Base-by-base conservation (phyloP, 495 filamentous ascomycete species). In the Zalerion maritima region DNA sequence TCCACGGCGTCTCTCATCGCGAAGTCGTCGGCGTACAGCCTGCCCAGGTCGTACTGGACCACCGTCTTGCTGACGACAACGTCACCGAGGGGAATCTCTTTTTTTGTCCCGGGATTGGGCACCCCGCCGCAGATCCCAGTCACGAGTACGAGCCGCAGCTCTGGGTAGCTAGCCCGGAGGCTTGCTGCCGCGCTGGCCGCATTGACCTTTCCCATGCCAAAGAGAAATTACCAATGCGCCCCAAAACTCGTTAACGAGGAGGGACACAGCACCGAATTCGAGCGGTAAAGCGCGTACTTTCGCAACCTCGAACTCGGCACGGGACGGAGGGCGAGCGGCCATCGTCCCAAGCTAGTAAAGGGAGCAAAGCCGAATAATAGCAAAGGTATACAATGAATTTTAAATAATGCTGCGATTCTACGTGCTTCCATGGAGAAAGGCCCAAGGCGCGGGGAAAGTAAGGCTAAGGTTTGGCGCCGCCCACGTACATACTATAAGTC, bases 41-140 rank as follows among this genome's bases (percentile, higher is more conserved):
- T 35, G 12, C 57, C 57, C 34, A 54, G 48, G 27, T 56, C 50
- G 31, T 55, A 57, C 30, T 64, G 40, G n/a, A 61, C 35, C 4
- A 59, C 30, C 9, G 26, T 28, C 1, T 46, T 50, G 31, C 57
- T 59, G 21, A 67, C 51, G 12, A 64, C 43, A 1, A 64, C 55
- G 36, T 67, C 60, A 3, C 62, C 60, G 1, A 65, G 47, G 9
- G 56, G 29, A 5, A 57, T 35, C 14, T 52, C 43, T n/a, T n/a
- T n/a, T 7, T 44, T 31, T 6, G 11, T 18, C 9, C 26, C 23
- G 6, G 22, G 31, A 7, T 20, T 23, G 3, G 51, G 54, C 2
- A 47, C 40, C 5, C 38, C 55, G 9, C 51, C 54, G 23, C 55
- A 55, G 11, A 58, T 40, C 4, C 54, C 54, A 3, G 51, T 46